These are phyloP conservation scores for Platismatia glauca DNA, from an alignment of 495 filamentous ascomycete species.

Conservation along the genomic window DNA sequence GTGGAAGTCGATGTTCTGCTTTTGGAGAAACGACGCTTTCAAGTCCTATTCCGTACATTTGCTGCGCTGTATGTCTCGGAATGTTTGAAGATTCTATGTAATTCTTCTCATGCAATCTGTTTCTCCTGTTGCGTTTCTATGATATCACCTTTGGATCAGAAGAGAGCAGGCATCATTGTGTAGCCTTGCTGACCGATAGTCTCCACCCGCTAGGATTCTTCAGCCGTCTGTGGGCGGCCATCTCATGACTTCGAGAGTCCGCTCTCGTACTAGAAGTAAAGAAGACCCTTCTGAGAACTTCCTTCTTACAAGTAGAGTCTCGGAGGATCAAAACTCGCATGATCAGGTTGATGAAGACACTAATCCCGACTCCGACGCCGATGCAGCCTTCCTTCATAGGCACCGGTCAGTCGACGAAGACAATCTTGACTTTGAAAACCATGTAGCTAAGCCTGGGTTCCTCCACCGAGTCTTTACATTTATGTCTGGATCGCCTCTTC, in stretches of 20 bases:
- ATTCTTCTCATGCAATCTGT: neutral
- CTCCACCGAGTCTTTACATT: constrained; percentile 5
- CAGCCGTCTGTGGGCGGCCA: neutral
- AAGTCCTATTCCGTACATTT: neutral
- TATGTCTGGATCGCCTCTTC: constrained; percentile 17
- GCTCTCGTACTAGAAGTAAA: constrained; percentile 1
- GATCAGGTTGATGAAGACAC: constrained; percentile 2
- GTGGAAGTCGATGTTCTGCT: neutral
- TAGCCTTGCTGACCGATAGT: constrained; percentile 4
- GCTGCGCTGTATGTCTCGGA: neutral
- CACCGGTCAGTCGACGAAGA: constrained; percentile 7
- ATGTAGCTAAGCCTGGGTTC: neutral
- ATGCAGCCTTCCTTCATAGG: constrained; percentile 10
- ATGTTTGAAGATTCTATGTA: neutral
- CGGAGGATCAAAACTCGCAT: neutral
- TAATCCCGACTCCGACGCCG: constrained; percentile 12
- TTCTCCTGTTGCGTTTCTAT: neutral
- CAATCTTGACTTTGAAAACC: neutral
- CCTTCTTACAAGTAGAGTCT: constrained; percentile 1
- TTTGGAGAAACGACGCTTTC: neutral
- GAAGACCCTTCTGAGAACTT: neutral
- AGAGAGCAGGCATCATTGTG: neutral
- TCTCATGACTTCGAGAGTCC: constrained; percentile 9
- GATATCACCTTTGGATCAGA: neutral
- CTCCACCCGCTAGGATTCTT: neutral